Conservation (phyloP, 192 early-diverging fungal genomes). For the Coemansia sp. region DNA sequence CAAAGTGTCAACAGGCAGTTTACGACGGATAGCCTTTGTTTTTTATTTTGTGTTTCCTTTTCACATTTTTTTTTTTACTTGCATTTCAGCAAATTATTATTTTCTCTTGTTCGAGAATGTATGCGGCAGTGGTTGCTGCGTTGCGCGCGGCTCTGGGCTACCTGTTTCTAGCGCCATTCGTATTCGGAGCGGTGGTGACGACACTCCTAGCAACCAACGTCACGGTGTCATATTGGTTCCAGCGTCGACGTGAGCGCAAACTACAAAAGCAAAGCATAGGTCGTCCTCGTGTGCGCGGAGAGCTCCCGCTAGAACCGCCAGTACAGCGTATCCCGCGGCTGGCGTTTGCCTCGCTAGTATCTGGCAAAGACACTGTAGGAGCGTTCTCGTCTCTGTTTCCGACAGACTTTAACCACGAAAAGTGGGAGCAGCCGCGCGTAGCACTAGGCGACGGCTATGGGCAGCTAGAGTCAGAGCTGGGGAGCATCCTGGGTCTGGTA, state of each 20-base stretch:
- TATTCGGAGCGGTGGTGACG: slow-evolving; percentile 16
- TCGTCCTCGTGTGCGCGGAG: neutral
- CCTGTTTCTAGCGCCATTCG: slow-evolving; percentile 22
- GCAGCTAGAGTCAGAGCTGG: slow-evolving; percentile 6
- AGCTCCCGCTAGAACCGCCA: slow-evolving; percentile 21
- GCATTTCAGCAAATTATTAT: neutral
- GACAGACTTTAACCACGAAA: slow-evolving; percentile 8
- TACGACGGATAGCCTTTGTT: too few species aligned
- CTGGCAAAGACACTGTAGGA: neutral
- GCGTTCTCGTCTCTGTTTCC: slow-evolving; percentile 11
- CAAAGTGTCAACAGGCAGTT: too few species aligned
- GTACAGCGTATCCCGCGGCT: slow-evolving; percentile 38
- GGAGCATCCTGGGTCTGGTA: slow-evolving; percentile 21
- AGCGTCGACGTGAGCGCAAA: slow-evolving; percentile 23
- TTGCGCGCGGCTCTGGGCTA: slow-evolving; percentile 25
- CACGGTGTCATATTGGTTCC: slow-evolving; percentile 49
- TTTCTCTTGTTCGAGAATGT: neutral
- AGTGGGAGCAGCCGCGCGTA: neutral
- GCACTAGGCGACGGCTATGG: neutral
- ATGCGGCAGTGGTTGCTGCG: slow-evolving; percentile 9
- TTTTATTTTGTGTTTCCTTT: neutral
- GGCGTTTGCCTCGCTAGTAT: slow-evolving; percentile 4
- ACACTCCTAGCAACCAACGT: slow-evolving; percentile 41
- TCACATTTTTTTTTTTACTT: neutral
- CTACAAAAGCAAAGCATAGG: neutral